Conservation (phyloP, 257 asterid genomes). For the Euphrasia confusa region DNA sequence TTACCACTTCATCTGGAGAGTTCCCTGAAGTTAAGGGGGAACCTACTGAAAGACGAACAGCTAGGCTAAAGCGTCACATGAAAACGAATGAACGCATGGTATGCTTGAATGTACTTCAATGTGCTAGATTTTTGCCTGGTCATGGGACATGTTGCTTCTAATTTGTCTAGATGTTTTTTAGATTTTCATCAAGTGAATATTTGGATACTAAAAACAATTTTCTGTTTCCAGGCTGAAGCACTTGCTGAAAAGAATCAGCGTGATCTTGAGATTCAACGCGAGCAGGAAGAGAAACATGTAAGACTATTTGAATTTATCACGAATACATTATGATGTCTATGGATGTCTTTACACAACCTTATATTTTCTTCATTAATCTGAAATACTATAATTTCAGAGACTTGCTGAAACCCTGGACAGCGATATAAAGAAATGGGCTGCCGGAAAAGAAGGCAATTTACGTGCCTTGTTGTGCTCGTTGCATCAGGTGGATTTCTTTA, state of each 20-base stretch:
- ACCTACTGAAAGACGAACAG: conserved; percentile 71
- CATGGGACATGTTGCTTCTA: conserved; percentile 8
- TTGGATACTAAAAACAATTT: not conserved
- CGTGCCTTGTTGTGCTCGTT: conserved; percentile 86
- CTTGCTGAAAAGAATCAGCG: conserved; percentile 87
- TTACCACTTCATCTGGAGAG: conserved; percentile 55
- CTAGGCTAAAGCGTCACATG: conserved; percentile 60
- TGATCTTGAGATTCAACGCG: conserved; percentile 67
- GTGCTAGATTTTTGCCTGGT: not conserved
- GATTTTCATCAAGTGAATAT: not conserved
- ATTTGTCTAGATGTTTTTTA: not conserved
- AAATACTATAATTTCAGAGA: conserved; percentile 48
- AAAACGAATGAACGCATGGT: conserved; percentile 81
- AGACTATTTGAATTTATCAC: conserved; percentile 23
- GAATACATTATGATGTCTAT: not conserved
- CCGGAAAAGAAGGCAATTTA: conserved; percentile 90
- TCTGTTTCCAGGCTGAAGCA: conserved; percentile 68
- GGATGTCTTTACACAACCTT: no score
- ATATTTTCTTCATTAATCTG: not conserved
- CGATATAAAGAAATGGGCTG: conserved; percentile 79
- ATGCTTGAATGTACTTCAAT: conserved; percentile 4
- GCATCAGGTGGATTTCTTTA: conserved; percentile 34
- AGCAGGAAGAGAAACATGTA: conserved; percentile 87
- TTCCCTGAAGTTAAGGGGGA: conserved; percentile 76
- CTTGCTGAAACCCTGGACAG: conserved; percentile 58